phyloP scores from a whole-genome alignment of 805 yeast species.

The Ogataea henricii region DNA sequence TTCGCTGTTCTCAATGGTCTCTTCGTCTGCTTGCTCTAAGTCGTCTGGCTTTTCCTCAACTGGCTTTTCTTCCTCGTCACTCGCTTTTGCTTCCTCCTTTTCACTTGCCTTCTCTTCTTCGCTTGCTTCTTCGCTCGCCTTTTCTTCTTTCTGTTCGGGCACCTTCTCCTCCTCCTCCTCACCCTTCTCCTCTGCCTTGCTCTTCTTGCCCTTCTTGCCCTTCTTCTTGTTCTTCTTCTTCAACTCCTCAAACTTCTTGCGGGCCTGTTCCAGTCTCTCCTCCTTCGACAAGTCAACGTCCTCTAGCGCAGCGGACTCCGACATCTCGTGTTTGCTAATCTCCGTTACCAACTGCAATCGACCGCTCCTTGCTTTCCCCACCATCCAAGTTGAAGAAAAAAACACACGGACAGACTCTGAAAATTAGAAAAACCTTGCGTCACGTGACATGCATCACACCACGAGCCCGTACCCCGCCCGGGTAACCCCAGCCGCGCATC shows the following conservation, averaged over 20 bases:
- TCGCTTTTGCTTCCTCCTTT: not conserved
- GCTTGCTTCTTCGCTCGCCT: too few relatives aligned
- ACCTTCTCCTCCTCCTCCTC: constrained; percentile 1
- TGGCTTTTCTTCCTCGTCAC: too few relatives aligned
- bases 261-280: constrained; percentile 38
- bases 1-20: not conserved
- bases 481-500: too few relatives aligned
- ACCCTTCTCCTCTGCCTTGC: constrained; percentile 11
- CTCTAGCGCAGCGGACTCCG: constrained; percentile 11
- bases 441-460: not conserved
- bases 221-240: constrained; percentile 35
- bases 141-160: constrained; percentile 3
- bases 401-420: too few relatives aligned
- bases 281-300: constrained; percentile 35
- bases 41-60: constrained; percentile 20
- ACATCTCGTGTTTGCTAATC: not conserved
- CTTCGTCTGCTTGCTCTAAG: not conserved
- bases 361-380: too few relatives aligned
- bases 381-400: too few relatives aligned
- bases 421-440: not conserved
- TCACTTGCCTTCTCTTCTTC: not conserved
- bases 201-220: constrained; percentile 22
- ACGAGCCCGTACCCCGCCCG: not conserved
- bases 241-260: constrained; percentile 38
- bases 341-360: too few relatives aligned